phyloP scores from a whole-genome alignment of 768 basidiomycete species.

The Agaricus blazei region DNA sequence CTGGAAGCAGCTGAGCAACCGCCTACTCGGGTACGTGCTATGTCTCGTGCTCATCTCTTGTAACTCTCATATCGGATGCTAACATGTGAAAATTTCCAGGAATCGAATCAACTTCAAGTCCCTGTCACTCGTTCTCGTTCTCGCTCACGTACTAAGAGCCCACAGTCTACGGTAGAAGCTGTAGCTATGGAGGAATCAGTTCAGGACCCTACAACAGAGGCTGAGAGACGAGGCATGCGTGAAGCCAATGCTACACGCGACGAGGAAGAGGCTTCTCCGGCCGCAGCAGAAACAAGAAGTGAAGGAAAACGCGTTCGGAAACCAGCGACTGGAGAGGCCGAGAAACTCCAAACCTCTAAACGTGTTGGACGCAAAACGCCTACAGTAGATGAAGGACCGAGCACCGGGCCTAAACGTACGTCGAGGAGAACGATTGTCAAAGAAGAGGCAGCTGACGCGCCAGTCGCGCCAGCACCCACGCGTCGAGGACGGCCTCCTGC shows the following conservation, averaged over 20 bases:
- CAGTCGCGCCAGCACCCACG: slow-evolving; percentile 8
- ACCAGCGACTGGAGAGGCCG: slow-evolving; percentile 19
- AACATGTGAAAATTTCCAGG: background rate
- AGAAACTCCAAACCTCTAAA: slow-evolving; percentile 13
- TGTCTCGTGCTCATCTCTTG: background rate
- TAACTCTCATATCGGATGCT: background rate
- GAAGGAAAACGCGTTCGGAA: slow-evolving; percentile 21
- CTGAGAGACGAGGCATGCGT: slow-evolving; percentile 1
- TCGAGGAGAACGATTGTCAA: slow-evolving; percentile 2
- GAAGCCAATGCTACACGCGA: background rate
- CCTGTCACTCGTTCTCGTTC: background rate
- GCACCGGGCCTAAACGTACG: slow-evolving; percentile 1
- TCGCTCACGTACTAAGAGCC: slow-evolving; percentile 6
- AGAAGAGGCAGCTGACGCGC: slow-evolving; percentile 7
- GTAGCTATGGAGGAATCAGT: background rate
- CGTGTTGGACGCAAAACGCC: background rate
- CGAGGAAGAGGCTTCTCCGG: background rate
- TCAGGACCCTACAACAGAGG: background rate
- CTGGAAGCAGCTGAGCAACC: background rate
- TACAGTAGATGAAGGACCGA: slow-evolving; percentile 3
- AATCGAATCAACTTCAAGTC: background rate
- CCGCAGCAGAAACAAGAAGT: background rate
- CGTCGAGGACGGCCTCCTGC: slow-evolving; percentile 10
- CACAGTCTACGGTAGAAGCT: background rate
- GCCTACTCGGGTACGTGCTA: background rate